phyloP scores from a whole-genome alignment of 2,329 filamentous ascomycete species.

The Pezicula neosporulosa region DNA sequence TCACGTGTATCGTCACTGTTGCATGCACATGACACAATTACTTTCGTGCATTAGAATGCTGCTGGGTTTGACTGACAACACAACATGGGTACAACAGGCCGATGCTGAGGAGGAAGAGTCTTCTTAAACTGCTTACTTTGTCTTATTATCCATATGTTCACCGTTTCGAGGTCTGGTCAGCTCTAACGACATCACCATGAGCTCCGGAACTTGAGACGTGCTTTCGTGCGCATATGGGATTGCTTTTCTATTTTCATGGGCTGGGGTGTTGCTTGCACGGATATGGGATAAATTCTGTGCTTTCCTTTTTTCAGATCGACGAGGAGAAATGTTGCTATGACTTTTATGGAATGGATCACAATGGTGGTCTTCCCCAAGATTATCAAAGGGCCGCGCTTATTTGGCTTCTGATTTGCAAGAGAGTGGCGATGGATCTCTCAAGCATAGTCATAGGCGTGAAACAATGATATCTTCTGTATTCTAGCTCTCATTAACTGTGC shows the following conservation, averaged over 20 bases:
- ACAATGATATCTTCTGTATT: conserved; percentile 27
- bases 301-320: conserved; percentile 19
- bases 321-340: conserved; percentile 19
- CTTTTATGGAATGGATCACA: conserved; percentile 22
- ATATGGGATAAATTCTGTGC: conserved; percentile 18
- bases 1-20: neutral
- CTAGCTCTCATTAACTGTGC: conserved; percentile 25
- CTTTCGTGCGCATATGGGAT: conserved; percentile 11
- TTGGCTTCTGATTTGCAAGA: conserved; percentile 6
- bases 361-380: conserved; percentile 21
- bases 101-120: conserved; percentile 52
- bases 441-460: conserved; percentile 18
- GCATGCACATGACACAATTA: conserved; percentile 10
- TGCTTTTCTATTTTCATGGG: conserved; percentile 21
- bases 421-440: conserved; percentile 19
- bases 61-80: conserved; percentile 28
- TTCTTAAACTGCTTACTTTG: conserved; percentile 17
- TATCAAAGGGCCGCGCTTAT: conserved; percentile 19
- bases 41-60: conserved; percentile 5
- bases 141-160: no score
- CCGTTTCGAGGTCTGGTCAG: no score
- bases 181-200: neutral
- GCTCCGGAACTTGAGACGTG: conserved; percentile 3
- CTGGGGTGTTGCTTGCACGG: conserved; percentile 23
- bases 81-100: conserved; percentile 47